A percentile compares a stretch with the other conserved stretches of the same genome.
phyloP scores from a whole-genome alignment of 139 green algal species.

The Coelastrella sp. region DNA sequence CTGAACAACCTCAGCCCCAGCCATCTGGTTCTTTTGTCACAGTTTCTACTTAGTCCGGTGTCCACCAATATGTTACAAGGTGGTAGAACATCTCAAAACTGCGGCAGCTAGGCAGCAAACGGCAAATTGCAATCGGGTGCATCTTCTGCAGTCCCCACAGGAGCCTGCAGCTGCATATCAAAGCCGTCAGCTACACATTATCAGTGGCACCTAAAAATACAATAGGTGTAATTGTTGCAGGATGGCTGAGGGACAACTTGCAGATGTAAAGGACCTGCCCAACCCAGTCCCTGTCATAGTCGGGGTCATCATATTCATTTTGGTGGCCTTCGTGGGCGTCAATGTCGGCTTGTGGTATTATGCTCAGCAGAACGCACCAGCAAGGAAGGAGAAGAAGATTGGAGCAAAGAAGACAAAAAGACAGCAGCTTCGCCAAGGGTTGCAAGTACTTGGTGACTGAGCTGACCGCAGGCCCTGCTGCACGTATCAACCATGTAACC shows the following conservation, averaged over 20 bases:
- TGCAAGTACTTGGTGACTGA: conserved; percentile 8
- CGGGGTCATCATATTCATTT: background rate
- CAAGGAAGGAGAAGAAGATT: conserved; percentile 18
- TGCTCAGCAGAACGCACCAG: conserved; percentile 20
- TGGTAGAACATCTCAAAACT: too few relatives aligned
- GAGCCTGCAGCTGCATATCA: too few relatives aligned
- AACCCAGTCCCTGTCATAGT: conserved; percentile 45
- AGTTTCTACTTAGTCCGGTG: too few relatives aligned
- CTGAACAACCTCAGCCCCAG: background rate
- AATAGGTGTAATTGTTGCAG: background rate
- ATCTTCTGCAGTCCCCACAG: background rate
- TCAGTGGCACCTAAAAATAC: too few relatives aligned
- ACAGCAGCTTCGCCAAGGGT: conserved; percentile 19
- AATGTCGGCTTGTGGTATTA: conserved; percentile 30
- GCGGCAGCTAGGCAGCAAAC: too few relatives aligned
- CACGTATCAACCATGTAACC: too few relatives aligned
- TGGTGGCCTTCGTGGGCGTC: conserved; percentile 32
- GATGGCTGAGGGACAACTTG: background rate
- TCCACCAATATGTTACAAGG: too few relatives aligned
- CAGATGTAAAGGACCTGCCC: background rate
- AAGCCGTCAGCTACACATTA: too few relatives aligned
- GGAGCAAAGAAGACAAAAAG: conserved; percentile 43
- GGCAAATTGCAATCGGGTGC: background rate
- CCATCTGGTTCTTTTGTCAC: background rate
- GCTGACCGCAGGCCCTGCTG: background rate